A percentile compares a stretch with the other conserved stretches of the same genome.
Evolutionary conservation across 225 moss, liverwort and hornwort genomes (phyloP).

Genomic region (Bryum argenteum): DNA sequence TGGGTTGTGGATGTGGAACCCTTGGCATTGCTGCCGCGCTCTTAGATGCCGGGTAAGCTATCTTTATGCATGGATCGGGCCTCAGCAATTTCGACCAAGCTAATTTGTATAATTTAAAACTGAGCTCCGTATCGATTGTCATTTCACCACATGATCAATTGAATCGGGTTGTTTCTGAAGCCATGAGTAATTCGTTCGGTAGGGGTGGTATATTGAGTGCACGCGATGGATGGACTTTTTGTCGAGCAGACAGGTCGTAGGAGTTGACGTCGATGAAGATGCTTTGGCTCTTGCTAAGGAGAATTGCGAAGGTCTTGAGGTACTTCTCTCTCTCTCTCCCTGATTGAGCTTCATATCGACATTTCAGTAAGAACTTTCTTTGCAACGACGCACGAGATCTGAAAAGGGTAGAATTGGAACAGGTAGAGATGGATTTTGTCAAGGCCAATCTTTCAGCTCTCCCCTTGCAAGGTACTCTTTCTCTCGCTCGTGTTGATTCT

Average conservation of each 20-base stretch:
- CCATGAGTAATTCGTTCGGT: not conserved
- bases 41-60: constrained; percentile 78
- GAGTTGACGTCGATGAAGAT: constrained; percentile 85
- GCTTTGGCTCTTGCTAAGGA: constrained; percentile 80
- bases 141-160: not conserved
- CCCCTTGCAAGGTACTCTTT: constrained; percentile 62
- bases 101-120: not conserved
- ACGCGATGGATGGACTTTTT: constrained; percentile 22
- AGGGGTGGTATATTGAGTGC: not conserved
- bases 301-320: constrained; percentile 74
- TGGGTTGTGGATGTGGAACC: constrained; percentile 97
- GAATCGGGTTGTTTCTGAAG: not conserved
- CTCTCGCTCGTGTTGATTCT: not conserved
- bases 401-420: constrained; percentile 34
- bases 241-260: constrained; percentile 76
- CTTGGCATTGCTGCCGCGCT: constrained; percentile 85
- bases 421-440: constrained; percentile 86
- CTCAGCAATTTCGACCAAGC: too few relatives aligned
- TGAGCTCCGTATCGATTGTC: not conserved
- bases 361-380: not conserved
- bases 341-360: constrained; percentile 4
- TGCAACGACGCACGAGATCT: constrained; percentile 15
- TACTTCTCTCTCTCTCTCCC: constrained; percentile 21
- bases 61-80: not conserved
- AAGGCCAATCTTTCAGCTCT: constrained; percentile 65